Conservation (phyloP, 2,329 filamentous ascomycete genomes). For the Trichoderma atrobrunneum region DNA sequence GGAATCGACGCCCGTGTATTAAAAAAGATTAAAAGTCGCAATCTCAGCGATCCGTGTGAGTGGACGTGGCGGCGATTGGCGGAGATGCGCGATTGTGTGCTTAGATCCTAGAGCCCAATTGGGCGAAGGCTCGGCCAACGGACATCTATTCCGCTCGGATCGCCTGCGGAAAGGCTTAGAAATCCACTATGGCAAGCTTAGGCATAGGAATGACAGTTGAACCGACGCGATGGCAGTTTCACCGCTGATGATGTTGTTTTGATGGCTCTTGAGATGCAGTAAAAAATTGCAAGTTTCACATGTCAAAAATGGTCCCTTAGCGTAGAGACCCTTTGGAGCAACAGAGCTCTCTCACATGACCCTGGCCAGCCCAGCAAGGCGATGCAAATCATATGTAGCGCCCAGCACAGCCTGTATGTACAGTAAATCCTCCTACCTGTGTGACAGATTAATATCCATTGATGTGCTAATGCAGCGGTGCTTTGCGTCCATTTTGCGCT, state of each 20-base stretch:
- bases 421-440: neutral
- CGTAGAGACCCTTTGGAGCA: neutral
- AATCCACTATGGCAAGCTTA: neutral
- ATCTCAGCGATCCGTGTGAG: conserved; percentile 11
- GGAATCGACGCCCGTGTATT: neutral
- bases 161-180: conserved; percentile 5
- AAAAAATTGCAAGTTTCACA: neutral
- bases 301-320: neutral
- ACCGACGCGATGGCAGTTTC: neutral
- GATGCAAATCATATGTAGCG: neutral
- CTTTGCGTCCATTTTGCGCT: neutral
- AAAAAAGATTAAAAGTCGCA: conserved; percentile 11
- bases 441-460: neutral
- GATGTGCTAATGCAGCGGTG: neutral
- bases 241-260: neutral
- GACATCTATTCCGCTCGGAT: conserved; percentile 5
- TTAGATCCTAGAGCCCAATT: conserved; percentile 17
- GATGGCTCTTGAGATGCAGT: neutral
- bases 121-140: conserved; percentile 7
- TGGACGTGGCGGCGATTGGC: conserved; percentile 15
- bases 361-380: neutral
- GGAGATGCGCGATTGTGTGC: conserved; percentile 13
- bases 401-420: neutral
- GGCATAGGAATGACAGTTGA: neutral
- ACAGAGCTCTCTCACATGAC: neutral